These are phyloP conservation scores for Clarkia xantiana DNA, from an alignment of 345 rosid species.

Conservation along the genomic window DNA sequence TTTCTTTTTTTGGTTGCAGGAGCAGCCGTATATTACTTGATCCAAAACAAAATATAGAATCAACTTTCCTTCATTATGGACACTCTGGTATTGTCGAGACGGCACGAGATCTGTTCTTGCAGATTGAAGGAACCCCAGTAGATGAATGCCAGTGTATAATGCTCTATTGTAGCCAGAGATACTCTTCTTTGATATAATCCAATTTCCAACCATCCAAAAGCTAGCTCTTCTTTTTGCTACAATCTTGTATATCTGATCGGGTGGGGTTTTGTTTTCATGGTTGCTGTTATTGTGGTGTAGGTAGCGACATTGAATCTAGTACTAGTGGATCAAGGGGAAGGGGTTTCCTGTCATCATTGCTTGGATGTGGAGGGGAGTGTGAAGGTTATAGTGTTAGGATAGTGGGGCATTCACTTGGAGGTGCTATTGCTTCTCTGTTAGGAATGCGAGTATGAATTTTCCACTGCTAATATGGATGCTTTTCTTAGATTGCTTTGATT, in stretches of 20 bases:
- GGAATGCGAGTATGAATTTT: constrained; percentile 57
- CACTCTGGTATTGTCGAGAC: constrained; percentile 78
- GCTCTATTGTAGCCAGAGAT: constrained; percentile 4
- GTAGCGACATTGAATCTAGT: constrained; percentile 22
- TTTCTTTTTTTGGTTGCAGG: constrained; percentile 13
- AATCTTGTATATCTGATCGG: not conserved
- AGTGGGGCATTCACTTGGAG: constrained; percentile 91
- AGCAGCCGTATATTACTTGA: constrained; percentile 22
- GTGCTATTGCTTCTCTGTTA: constrained; percentile 73
- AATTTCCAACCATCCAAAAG: not conserved
- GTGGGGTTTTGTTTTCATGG: not conserved
- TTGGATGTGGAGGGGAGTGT: constrained; percentile 80
- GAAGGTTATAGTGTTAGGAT: constrained; percentile 62
- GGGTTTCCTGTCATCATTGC: constrained; percentile 63
- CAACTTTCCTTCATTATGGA: constrained; percentile 63
- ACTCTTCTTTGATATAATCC: not conserved
- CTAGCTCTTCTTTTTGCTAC: too few relatives aligned
- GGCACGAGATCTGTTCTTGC: constrained; percentile 65
- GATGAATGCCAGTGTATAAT: constrained; percentile 22
- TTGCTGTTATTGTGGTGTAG: constrained; percentile 6
- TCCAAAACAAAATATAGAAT: constrained; percentile 23
- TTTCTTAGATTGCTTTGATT: constrained; percentile 1
- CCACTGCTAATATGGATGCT: not conserved
- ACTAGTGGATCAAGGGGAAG: constrained; percentile 26
- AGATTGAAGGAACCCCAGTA: constrained; percentile 56